Percentiles rank a stretch among this genome's conserved stretches.
phyloP scores from a whole-genome alignment of 441 rosid species.

The Viola pubescens region DNA sequence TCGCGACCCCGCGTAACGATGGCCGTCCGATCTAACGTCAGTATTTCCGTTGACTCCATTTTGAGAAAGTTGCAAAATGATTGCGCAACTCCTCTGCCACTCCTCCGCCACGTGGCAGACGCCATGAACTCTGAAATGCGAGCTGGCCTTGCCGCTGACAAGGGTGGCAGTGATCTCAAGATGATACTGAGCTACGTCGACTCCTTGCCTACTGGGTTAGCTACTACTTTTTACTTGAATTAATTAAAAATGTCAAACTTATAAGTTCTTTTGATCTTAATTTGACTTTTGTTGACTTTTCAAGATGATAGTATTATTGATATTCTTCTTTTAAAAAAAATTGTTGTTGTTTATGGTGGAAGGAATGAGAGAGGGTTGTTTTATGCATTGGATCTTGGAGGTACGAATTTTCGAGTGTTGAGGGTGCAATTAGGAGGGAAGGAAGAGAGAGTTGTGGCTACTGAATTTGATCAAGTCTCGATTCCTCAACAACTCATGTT shows the following conservation, averaged over 20 bases:
- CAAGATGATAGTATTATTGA: not conserved
- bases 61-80: conserved; percentile 53
- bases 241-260: not conserved
- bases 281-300: not conserved
- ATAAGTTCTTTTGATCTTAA: not conserved
- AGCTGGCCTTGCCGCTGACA: conserved; percentile 52
- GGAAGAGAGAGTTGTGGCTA: conserved; percentile 45
- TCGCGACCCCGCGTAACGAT: conserved; percentile 20
- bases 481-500: conserved; percentile 69
- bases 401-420: conserved; percentile 76
- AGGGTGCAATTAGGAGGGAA: conserved; percentile 76
- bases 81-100: conserved; percentile 56
- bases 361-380: conserved; percentile 84
- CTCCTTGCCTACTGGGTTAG: conserved; percentile 67
- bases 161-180: conserved; percentile 65
- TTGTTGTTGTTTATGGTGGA: not conserved
- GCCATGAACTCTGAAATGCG: conserved; percentile 63
- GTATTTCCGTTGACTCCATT: conserved; percentile 39
- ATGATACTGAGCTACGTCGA: conserved; percentile 82
- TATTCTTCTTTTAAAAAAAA: not conserved
- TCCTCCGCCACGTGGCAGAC: conserved; percentile 59
- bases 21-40: conserved; percentile 41
- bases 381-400: conserved; percentile 92
- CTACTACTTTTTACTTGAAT: not conserved
- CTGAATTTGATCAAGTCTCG: conserved; percentile 61